phyloP scores from a whole-genome alignment of 345 rosid genomes.

The Corchorus olitorius region DNA sequence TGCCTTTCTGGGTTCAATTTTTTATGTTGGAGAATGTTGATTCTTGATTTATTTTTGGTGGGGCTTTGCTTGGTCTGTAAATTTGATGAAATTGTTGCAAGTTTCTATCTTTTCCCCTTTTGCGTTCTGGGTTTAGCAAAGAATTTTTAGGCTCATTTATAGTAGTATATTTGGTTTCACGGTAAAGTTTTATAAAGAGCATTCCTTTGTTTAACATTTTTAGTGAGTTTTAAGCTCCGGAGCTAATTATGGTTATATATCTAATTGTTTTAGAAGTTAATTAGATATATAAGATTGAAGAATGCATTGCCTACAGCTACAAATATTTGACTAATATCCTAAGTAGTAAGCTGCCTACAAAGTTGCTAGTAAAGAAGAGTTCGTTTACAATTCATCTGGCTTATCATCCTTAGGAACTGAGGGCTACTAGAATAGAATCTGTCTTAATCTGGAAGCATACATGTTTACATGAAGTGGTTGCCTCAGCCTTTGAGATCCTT shows the following conservation, averaged over 20 bases:
- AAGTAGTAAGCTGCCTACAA: not conserved
- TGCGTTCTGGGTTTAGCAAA: not conserved
- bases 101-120: not conserved
- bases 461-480: not conserved
- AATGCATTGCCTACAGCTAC: not conserved
- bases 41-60: not conserved
- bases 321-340: not conserved
- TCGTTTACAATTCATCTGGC: not conserved
- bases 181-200: not conserved
- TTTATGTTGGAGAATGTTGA: not conserved
- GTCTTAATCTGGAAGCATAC: not conserved
- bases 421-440: not conserved
- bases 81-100: not conserved
- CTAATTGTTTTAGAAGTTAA: not conserved
- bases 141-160: not conserved
- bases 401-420: not conserved
- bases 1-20: not conserved
- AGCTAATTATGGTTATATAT: not conserved
- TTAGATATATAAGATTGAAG: constrained; percentile 3
- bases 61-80: not conserved
- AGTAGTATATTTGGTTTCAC: not conserved
- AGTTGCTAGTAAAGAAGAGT: not conserved
- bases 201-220: not conserved
- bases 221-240: not conserved
- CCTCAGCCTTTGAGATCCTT: not conserved